Percentiles rank a stretch among this genome's conserved stretches.
Conservation (phyloP, 768 basidiomycete genomes). For the Russula virescens region DNA sequence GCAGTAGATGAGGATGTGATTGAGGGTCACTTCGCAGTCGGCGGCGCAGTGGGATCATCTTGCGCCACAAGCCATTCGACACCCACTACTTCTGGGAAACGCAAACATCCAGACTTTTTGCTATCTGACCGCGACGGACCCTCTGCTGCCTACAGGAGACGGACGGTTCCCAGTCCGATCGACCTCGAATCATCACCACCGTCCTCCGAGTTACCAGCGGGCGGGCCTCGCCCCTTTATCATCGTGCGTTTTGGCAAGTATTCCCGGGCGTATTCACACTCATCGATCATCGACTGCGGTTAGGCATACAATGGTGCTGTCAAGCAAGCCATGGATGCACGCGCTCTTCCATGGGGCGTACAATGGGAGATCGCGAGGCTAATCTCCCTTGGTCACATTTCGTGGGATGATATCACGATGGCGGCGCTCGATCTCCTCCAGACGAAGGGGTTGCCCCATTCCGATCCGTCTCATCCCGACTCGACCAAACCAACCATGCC, state of each 20-base stretch:
- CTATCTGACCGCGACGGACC: not conserved
- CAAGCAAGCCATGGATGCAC: slow-evolving; percentile 15
- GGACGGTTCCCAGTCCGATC: not conserved
- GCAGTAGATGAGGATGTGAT: not conserved
- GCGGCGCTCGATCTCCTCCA: slow-evolving; percentile 29
- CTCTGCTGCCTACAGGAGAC: not conserved
- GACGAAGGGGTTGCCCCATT: not conserved
- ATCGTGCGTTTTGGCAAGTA: not conserved
- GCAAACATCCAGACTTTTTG: not conserved
- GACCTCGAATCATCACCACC: not conserved
- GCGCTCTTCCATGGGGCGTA: slow-evolving; percentile 33
- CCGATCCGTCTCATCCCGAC: not conserved
- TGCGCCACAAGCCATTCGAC: not conserved
- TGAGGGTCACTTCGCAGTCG: not conserved
- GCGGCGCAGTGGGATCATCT: not conserved
- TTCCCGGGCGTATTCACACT: not conserved
- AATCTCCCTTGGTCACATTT: slow-evolving; percentile 30
- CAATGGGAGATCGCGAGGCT: slow-evolving; percentile 51
- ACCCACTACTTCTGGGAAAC: slow-evolving; percentile 6
- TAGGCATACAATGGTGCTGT: slow-evolving; percentile 15
- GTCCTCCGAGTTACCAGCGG: too few species aligned
- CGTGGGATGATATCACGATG: slow-evolving; percentile 32
- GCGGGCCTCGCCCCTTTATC: not conserved
- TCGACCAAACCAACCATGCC: not conserved
- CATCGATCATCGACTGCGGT: too few species aligned